Evolutionary conservation across 306 rosid species (phyloP), one percentile per base, ranked within the genome.

Genomic region (Inga leiocalycina): DNA sequence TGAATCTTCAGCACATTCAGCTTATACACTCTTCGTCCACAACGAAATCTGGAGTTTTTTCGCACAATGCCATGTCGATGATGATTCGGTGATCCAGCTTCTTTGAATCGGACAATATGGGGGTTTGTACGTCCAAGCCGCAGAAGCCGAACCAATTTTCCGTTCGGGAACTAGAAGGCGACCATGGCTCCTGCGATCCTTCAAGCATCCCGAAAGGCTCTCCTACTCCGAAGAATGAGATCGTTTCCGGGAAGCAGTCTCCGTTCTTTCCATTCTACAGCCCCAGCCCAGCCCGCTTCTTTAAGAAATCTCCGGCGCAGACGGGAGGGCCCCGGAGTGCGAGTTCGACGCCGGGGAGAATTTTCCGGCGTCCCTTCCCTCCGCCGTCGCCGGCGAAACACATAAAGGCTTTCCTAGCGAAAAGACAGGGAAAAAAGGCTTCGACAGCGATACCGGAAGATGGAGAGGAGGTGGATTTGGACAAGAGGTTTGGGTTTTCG

Each of bases 321-420:
- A 66, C 86, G 67, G 78, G 66, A 62, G 89, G 85, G 32, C 79
- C 85, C 84, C 81, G 80, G 81, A 92, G 97, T 81, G 87, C 93
- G 4, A 85, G 85, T 75, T 97, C 97, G 34, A 97, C 99, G 49
- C 98, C 99, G 68, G 89, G 91, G 67, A 90, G 98, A 12, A 89
- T 97, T 71, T 92, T 97, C 93, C 91, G 92, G 88, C 88, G 94
- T 2, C 93, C 98, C 17, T 90, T 97, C 39, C 98, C 97, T 12
- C 99, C 99, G 48, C 98, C 99, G 81, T 97, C 99, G 5, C 99
- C 99, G 87, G 97, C 99, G 14, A 97, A 97, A 82, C 99, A 94
- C 84, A 97, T 97, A 57, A 88, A 85, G 85, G 88, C 99, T 1
- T 91, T 92, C 44, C 76, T 97, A 15, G 94, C 97, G 5, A 81